phyloP scores from a whole-genome alignment of 805 yeast genomes.

The Yarrowia bubula region DNA sequence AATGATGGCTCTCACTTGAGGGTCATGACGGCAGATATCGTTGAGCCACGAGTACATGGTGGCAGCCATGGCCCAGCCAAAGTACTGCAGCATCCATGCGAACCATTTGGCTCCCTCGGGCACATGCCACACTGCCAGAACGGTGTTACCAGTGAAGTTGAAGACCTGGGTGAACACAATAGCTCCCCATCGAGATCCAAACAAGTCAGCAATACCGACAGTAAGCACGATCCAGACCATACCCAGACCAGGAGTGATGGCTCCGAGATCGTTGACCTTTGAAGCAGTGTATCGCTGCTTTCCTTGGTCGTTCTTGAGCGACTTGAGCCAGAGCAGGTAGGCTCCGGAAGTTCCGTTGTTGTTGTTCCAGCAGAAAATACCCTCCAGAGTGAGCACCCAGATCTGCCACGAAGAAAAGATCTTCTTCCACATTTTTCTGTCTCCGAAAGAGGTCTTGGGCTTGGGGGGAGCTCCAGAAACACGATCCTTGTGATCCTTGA shows the following conservation, averaged over 20 bases:
- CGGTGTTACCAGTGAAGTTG: slow-evolving; percentile 50
- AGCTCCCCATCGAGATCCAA: slow-evolving; percentile 55
- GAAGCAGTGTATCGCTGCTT: slow-evolving; percentile 44
- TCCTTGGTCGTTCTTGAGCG: slow-evolving; percentile 36
- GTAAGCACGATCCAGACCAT: slow-evolving; percentile 42
- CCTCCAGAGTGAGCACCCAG: slow-evolving; percentile 54
- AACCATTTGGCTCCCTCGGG: slow-evolving; percentile 57
- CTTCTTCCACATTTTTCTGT: slow-evolving; percentile 50
- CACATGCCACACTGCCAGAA: slow-evolving; percentile 55
- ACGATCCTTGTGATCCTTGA: slow-evolving; percentile 31
- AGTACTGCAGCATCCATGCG: slow-evolving; percentile 55
- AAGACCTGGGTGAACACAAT: slow-evolving; percentile 52
- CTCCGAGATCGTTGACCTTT: slow-evolving; percentile 49
- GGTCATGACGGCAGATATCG: slow-evolving; percentile 53
- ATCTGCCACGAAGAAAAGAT: slow-evolving; percentile 58
- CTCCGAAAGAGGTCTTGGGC: slow-evolving; percentile 39
- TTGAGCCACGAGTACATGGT: slow-evolving; percentile 57
- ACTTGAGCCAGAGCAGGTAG: slow-evolving; percentile 59
- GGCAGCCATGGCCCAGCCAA: slow-evolving; percentile 61
- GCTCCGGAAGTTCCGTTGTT: slow-evolving; percentile 54
- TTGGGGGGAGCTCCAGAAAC: slow-evolving; percentile 25
- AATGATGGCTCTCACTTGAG: slow-evolving; percentile 50
- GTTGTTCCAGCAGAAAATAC: slow-evolving; percentile 60
- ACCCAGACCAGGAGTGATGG: slow-evolving; percentile 59
- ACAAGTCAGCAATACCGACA: slow-evolving; percentile 46